phyloP scores from a whole-genome alignment of 805 yeast species.

The Clavispora fructus region DNA sequence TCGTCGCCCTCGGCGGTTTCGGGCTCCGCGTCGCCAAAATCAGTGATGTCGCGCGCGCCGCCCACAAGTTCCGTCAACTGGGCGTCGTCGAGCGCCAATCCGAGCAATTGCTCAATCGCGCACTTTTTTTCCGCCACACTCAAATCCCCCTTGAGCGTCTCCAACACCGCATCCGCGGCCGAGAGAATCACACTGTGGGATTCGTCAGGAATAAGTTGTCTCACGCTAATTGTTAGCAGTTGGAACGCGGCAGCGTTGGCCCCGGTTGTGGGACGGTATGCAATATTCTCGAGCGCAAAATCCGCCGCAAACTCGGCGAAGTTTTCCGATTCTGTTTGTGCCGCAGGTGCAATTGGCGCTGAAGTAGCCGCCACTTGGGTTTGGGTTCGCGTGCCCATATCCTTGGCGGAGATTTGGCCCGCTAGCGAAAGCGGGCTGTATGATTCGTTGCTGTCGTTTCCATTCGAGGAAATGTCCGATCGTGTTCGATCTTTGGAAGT shows the following conservation, averaged over 20 bases:
- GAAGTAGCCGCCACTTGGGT: constrained; percentile 13
- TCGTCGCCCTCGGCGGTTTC: constrained; percentile 3
- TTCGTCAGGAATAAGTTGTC: constrained; percentile 60
- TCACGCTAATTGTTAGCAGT: constrained; percentile 54
- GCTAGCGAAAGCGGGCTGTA: constrained; percentile 69
- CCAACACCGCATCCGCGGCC: constrained; percentile 63
- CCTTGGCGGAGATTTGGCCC: constrained; percentile 62
- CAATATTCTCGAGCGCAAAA: constrained; percentile 42
- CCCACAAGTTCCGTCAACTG: constrained; percentile 43
- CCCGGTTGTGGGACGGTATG: constrained; percentile 59
- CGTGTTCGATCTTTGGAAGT: neutral
- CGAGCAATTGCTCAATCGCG: constrained; percentile 49
- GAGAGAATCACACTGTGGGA: constrained; percentile 68
- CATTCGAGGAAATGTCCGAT: neutral
- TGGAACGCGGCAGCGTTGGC: constrained; percentile 50
- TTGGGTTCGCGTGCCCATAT: constrained; percentile 57
- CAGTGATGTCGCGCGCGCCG: constrained; percentile 46
- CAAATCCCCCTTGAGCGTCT: constrained; percentile 43
- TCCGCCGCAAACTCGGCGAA: constrained; percentile 14
- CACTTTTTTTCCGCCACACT: constrained; percentile 41
- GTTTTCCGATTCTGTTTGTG: constrained; percentile 9
- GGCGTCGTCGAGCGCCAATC: constrained; percentile 31
- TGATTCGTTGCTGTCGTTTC: constrained; percentile 26
- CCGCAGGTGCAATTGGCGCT: constrained; percentile 5
- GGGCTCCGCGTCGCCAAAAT: constrained; percentile 27